A percentile compares a stretch with the other conserved stretches of the same genome.
Conservation (phyloP, 2,329 filamentous ascomycete species). For the Xylaria sp. region DNA sequence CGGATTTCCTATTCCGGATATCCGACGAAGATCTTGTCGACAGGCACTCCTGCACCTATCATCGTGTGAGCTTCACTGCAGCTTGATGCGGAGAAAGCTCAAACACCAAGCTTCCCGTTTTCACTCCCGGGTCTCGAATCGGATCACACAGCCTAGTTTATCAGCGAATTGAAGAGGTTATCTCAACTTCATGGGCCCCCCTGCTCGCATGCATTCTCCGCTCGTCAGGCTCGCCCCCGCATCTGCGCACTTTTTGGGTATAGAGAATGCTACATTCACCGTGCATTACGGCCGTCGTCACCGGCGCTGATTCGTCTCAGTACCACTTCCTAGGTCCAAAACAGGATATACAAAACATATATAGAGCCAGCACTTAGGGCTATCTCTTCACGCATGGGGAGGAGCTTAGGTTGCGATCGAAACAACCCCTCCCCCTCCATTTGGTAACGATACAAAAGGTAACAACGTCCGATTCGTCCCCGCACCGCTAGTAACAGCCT, state of each 20-base stretch:
- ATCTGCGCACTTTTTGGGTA: constrained; percentile 4
- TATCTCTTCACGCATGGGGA: neutral
- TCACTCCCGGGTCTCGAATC: constrained; percentile 14
- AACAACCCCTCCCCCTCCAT: neutral
- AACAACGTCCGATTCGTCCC: neutral
- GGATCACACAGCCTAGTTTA: constrained; percentile 22
- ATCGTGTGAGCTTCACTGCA: constrained; percentile 16
- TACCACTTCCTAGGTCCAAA: neutral
- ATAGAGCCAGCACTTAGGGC: neutral
- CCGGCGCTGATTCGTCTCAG: neutral
- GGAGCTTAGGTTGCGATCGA: neutral
- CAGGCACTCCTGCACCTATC: constrained; percentile 3
- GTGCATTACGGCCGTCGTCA: constrained; percentile 7
- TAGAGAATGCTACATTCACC: constrained; percentile 15
- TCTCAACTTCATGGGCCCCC: constrained; percentile 9
- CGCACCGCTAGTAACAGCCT: neutral
- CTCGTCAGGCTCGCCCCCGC: constrained; percentile 18
- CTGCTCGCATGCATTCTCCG: constrained; percentile 16
- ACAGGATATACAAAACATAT: neutral
- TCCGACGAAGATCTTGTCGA: constrained; percentile 23
- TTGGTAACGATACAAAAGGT: neutral
- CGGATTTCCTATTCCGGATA: constrained; percentile 21
- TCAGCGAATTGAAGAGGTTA: constrained; percentile 5
- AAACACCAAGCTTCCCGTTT: constrained; percentile 9
- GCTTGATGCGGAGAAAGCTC: constrained; percentile 18